Base-by-base conservation (phyloP, 1,139 yeast genomes). In the Saccharomycopsis hybrid region DNA sequence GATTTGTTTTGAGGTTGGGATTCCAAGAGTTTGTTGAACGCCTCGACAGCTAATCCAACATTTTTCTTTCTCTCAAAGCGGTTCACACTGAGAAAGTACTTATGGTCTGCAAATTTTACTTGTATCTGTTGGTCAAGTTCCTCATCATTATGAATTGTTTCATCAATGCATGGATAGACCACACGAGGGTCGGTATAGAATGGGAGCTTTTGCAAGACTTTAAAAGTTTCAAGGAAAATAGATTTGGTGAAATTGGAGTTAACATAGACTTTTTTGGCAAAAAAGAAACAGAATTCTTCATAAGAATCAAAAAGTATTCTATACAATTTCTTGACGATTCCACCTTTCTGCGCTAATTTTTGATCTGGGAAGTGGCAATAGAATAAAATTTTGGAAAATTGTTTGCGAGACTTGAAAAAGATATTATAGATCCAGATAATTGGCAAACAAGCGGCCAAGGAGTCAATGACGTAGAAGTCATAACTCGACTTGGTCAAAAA, bases 281-380 rank as follows among this genome's bases (percentile, higher is more conserved):
- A 70, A 9, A 82, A 74, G 13, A 95, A 88, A 3, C 95, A 77
- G 71, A 85, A 73, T 57, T 86, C 89, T 66, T 92, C 99, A 28
- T 85, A 67, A 45, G 70, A 60, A 65, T 92, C 96, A 65, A 92
- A 92, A 0, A 97, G 95, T 3, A 76, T 52, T 55, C 99, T 72
- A 65, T 92, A 92, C 0, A 85, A 50, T 53, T 68, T 69, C 58
- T 88, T 84, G 11, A 85, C 39, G 1, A 74, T 44, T 2, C 83
- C 72, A 1, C 73, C 69, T 28, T 35, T 8, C 24, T 42, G 81
- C 0, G 96, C 82, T 47, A 92, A 68, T 45, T 85, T 70, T 62
- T 86, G 86, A 65, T 92, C 99, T 0, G 99, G 98, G 65, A 92
- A 92, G 67, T 92, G 99, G 60, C 98, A 90, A 65, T 92, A 92